phyloP scores from a whole-genome alignment of 352 stramenopile species.

The Salisapilia sapeloensis region DNA sequence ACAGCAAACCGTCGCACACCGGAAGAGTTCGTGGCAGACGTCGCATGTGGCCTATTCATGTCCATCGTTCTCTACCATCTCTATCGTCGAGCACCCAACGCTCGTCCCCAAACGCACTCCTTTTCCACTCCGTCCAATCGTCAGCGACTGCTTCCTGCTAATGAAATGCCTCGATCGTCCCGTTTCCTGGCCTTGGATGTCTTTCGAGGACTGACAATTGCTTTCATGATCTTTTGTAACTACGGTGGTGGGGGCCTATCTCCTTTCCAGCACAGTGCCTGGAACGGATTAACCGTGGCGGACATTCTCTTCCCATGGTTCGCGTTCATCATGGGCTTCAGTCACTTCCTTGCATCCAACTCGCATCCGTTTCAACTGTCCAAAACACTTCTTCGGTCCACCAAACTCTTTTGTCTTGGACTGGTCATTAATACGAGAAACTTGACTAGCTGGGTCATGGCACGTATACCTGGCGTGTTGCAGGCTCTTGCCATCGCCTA shows the following conservation, averaged over 20 bases:
- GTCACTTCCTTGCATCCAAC: conserved; percentile 10
- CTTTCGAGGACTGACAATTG: conserved; percentile 60
- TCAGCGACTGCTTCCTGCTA: too few species aligned
- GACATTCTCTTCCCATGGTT: conserved; percentile 76
- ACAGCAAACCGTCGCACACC: too few species aligned
- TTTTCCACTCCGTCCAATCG: too few species aligned
- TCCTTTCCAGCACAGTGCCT: conserved; percentile 49
- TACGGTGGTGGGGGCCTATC: conserved; percentile 59
- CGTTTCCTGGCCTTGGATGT: conserved; percentile 33
- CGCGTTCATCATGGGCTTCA: conserved; percentile 75
- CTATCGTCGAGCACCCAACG: too few species aligned
- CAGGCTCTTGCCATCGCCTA: conserved; percentile 44
- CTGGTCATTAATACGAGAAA: conserved; percentile 56
- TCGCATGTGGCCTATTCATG: too few species aligned
- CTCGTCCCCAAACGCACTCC: too few species aligned
- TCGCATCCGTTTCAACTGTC: background rate
- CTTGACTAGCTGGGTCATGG: conserved; percentile 44
- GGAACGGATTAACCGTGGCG: conserved; percentile 61
- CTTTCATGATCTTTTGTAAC: conserved; percentile 79
- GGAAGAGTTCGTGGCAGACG: too few species aligned
- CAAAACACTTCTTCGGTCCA: conserved; percentile 5
- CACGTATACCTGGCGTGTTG: conserved; percentile 42
- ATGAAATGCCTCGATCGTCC: too few species aligned
- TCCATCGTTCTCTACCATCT: too few species aligned
- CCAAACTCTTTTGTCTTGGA: conserved; percentile 42